Percentiles rank a stretch among this genome's conserved stretches.
These are phyloP conservation scores for Myriosclerotinia duriaeana DNA, from an alignment of 2,329 filamentous ascomycete genomes.

Conservation along the genomic window DNA sequence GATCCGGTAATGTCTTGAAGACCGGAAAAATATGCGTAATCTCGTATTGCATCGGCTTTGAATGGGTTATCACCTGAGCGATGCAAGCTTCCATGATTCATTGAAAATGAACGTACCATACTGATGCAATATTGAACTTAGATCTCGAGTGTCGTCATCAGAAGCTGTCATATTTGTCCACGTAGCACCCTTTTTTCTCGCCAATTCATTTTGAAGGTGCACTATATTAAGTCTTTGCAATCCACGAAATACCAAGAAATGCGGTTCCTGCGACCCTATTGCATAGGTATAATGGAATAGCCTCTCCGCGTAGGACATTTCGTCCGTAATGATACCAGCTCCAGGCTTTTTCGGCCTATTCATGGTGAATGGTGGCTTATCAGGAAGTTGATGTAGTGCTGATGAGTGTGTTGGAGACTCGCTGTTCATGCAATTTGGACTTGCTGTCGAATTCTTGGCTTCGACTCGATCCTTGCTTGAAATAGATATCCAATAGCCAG, in stretches of 20 bases:
- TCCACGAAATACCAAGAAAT: not conserved
- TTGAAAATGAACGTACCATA: not conserved
- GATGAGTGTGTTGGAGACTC: not conserved
- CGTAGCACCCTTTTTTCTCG: not conserved
- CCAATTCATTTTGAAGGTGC: not conserved
- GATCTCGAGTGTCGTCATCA: not conserved
- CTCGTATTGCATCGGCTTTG: conserved; percentile 7
- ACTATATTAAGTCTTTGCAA: conserved; percentile 1
- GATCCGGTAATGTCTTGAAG: not conserved
- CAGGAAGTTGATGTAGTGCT: not conserved
- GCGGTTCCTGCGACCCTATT: not conserved
- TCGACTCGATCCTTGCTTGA: too few species aligned
- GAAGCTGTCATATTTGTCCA: not conserved
- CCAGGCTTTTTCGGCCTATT: not conserved
- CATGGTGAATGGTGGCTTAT: not conserved
- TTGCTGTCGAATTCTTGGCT: too few species aligned
- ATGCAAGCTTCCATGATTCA: not conserved
- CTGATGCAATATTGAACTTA: not conserved
- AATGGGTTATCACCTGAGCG: not conserved
- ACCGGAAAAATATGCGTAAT: not conserved
- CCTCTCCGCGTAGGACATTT: not conserved
- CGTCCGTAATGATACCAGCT: not conserved
- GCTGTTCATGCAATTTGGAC: not conserved
- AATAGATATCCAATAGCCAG: too few species aligned
- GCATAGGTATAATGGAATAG: conserved; percentile 2